These are phyloP conservation scores for Anisogramma anomala DNA, from an alignment of 2,329 filamentous ascomycete species.

Conservation along the genomic window DNA sequence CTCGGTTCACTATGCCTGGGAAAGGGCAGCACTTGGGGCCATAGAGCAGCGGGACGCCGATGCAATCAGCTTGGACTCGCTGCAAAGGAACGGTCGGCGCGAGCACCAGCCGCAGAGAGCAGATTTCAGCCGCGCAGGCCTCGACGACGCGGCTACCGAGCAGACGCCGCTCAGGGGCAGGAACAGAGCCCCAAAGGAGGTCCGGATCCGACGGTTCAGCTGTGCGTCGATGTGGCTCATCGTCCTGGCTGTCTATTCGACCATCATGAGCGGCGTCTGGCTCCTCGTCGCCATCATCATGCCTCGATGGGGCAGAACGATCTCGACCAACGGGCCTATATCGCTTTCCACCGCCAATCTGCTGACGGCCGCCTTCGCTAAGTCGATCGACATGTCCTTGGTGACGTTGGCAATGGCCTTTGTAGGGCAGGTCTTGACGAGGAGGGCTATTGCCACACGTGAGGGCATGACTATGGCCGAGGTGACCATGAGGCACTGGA, in stretches of 20 bases:
- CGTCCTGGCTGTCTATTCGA: constrained; percentile 48
- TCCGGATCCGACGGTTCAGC: constrained; percentile 16
- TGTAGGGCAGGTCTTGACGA: constrained; percentile 62
- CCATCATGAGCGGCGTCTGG: constrained; percentile 53
- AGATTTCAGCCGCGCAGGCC: too few relatives aligned
- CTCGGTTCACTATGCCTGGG: constrained; percentile 12
- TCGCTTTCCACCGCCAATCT: constrained; percentile 53
- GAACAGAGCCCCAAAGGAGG: background rate
- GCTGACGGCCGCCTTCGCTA: constrained; percentile 58
- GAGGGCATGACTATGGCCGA: constrained; percentile 64
- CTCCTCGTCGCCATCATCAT: constrained; percentile 49
- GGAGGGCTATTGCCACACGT: constrained; percentile 49
- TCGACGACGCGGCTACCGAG: too few relatives aligned
- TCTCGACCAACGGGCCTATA: constrained; percentile 43
- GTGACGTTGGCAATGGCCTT: constrained; percentile 67
- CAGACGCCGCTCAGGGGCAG: background rate
- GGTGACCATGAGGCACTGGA: constrained; percentile 67
- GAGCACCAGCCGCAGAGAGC: too few relatives aligned
- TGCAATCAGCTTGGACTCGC: constrained; percentile 11
- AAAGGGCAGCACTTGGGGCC: constrained; percentile 3
- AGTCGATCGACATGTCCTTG: constrained; percentile 67
- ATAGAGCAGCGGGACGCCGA: background rate
- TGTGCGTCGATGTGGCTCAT: constrained; percentile 41
- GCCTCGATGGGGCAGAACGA: constrained; percentile 48
- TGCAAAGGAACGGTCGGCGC: too few relatives aligned